Conservation (phyloP, 352 stramenopile genomes). For the Phytophthora fragariae region DNA sequence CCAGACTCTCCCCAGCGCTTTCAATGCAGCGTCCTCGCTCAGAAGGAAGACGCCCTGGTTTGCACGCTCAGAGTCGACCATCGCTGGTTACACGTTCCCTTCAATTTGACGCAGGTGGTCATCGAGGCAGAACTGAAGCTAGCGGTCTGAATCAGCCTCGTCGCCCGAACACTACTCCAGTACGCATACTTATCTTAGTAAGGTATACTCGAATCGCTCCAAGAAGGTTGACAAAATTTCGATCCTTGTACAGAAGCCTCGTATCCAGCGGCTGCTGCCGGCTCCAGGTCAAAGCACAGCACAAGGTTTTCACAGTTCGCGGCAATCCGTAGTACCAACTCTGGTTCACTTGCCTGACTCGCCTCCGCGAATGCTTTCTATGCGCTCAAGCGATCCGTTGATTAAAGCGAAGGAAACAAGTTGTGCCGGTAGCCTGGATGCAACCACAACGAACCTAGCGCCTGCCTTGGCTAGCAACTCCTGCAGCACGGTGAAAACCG, state of each 20-base stretch:
- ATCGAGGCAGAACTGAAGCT: conserved; percentile 1
- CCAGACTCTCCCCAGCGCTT: neutral
- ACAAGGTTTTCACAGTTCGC: conserved; percentile 9
- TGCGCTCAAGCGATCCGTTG: neutral
- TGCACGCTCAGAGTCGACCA: conserved; percentile 3
- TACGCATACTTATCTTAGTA: conserved; percentile 13
- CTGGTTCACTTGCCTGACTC: conserved; percentile 70
- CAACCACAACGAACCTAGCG: neutral
- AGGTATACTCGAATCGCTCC: neutral
- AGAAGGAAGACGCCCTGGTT: conserved; percentile 8
- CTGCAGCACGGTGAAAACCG: neutral
- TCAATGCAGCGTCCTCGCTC: conserved; percentile 32
- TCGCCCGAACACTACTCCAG: conserved; percentile 51
- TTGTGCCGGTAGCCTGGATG: neutral
- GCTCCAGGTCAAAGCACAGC: conserved; percentile 34
- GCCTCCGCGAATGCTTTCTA: conserved; percentile 39
- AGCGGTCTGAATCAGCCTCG: conserved; percentile 21
- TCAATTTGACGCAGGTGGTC: conserved; percentile 17
- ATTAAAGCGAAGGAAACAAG: neutral
- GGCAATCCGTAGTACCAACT: conserved; percentile 29
- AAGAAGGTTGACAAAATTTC: neutral
- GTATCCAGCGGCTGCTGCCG: conserved; percentile 47
- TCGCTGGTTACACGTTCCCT: conserved; percentile 28
- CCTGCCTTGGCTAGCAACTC: neutral
- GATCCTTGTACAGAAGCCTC: conserved; percentile 44